A percentile compares a stretch with the other conserved stretches of the same genome.
These are phyloP conservation scores for Cymbopogon flexuosus DNA, from an alignment of 202 grass and related monocot species.

Conservation along the genomic window DNA sequence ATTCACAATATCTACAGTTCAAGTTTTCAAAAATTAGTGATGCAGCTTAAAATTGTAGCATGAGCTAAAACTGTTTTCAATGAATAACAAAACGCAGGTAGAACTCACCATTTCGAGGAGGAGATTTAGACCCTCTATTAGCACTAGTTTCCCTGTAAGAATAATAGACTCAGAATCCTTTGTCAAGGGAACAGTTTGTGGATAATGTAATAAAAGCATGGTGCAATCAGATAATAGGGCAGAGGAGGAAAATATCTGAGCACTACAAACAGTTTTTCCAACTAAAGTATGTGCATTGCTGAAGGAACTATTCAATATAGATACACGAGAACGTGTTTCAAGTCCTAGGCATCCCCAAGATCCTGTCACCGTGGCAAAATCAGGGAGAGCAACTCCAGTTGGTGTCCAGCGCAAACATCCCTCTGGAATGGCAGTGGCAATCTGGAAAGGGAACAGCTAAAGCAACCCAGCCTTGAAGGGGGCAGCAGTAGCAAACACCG, in stretches of 20 bases:
- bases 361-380: neutral
- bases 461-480: neutral
- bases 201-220: slow-evolving; percentile 18
- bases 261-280: neutral
- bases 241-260: neutral
- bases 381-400: neutral
- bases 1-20: slow-evolving; percentile 43
- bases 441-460: neutral
- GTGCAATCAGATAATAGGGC: neutral
- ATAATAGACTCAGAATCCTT: slow-evolving; percentile 19
- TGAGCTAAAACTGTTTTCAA: neutral
- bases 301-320: neutral
- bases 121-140: slow-evolving; percentile 38
- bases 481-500: neutral
- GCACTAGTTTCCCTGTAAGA: slow-evolving; percentile 39
- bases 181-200: neutral
- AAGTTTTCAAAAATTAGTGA: slow-evolving; percentile 15
- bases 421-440: neutral
- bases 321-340: neutral
- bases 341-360: neutral
- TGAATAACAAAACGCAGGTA: neutral
- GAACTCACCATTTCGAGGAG: slow-evolving; percentile 37
- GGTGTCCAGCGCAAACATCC: neutral
- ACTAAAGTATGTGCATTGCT: neutral
- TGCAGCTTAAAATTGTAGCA: slow-evolving; percentile 26